Percentiles rank a stretch among this genome's conserved stretches.
Evolutionary conservation across 2,329 filamentous ascomycete genomes (phyloP).

Genomic region (Aspergillus sp.): DNA sequence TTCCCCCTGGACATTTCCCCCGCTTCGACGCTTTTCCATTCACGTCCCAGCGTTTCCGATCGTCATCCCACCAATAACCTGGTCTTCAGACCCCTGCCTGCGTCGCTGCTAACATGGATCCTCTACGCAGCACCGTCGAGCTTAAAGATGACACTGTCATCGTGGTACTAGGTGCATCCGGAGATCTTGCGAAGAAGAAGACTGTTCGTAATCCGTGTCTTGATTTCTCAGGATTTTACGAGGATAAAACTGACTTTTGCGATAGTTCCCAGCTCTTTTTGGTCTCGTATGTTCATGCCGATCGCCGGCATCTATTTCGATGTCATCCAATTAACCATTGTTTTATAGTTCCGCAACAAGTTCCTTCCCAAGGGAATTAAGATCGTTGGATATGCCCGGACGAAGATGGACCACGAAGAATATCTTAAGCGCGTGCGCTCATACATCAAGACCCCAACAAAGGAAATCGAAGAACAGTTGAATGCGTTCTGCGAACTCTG

Average conservation of each 20-base stretch:
- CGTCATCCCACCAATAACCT: conserved; percentile 6
- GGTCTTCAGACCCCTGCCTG: conserved; percentile 5
- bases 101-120: conserved; percentile 40
- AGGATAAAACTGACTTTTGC: conserved; percentile 19
- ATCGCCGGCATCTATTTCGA: not conserved
- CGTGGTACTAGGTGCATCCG: conserved; percentile 92
- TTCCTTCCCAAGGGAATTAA: conserved; percentile 95
- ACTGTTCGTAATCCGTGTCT: conserved; percentile 62
- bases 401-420: conserved; percentile 98
- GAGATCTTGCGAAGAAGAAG: conserved; percentile 99
- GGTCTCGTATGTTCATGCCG: conserved; percentile 72
- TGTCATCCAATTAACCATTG: conserved; percentile 16
- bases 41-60: conserved; percentile 4
- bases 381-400: conserved; percentile 98
- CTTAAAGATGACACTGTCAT: conserved; percentile 98
- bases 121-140: conserved; percentile 70
- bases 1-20: not conserved
- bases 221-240: conserved; percentile 8
- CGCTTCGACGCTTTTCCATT: not conserved
- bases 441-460: conserved; percentile 98
- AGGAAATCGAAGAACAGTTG: conserved; percentile 94
- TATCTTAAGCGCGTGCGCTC: conserved; percentile 92
- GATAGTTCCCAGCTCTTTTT: conserved; percentile 91
- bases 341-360: conserved; percentile 85
- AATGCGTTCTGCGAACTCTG: conserved; percentile 85